These are phyloP conservation scores for Barnettozyma vustinii DNA, from an alignment of 805 yeast genomes.

Conservation along the genomic window DNA sequence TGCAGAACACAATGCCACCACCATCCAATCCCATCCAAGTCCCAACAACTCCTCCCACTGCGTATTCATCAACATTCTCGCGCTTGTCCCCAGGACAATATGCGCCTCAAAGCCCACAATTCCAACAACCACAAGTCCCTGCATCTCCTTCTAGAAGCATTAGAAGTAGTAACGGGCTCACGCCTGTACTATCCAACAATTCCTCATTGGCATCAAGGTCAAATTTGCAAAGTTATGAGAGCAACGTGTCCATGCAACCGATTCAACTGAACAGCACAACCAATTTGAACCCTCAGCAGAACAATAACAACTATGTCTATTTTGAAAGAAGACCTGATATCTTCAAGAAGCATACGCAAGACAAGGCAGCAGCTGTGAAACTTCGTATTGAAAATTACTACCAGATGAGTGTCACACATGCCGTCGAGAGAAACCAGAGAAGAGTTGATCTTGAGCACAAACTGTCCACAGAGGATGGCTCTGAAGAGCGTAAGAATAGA, in stretches of 20 bases:
- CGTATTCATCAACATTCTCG: conserved; percentile 12
- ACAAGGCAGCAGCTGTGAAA: conserved; percentile 49
- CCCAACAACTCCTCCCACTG: conserved; percentile 20
- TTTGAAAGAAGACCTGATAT: conserved; percentile 27
- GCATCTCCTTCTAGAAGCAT: conserved; percentile 28
- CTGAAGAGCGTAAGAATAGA: conserved; percentile 63
- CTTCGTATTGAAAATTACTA: conserved; percentile 80
- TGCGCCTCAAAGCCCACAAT: conserved; percentile 24
- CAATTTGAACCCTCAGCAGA: conserved; percentile 2
- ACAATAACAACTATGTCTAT: conserved; percentile 19
- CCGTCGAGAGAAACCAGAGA: conserved; percentile 93
- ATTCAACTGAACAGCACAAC: conserved; percentile 9
- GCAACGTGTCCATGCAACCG: conserved; percentile 16
- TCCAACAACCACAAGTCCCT: conserved; percentile 27
- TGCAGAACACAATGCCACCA: conserved; percentile 27
- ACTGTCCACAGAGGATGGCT: conserved; percentile 65
- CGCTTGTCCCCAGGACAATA: conserved; percentile 24
- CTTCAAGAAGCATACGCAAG: conserved; percentile 27
- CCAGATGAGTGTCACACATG: conserved; percentile 86
- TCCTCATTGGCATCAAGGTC: conserved; percentile 20
- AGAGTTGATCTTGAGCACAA: conserved; percentile 79
- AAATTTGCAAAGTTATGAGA: conserved; percentile 5
- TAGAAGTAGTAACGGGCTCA: conserved; percentile 22
- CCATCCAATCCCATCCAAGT: conserved; percentile 20
- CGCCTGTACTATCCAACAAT: conserved; percentile 22